A percentile compares a stretch with the other conserved stretches of the same genome.
Conservation (phyloP, 257 asterid genomes). For the Craterostigma plantagineum region DNA sequence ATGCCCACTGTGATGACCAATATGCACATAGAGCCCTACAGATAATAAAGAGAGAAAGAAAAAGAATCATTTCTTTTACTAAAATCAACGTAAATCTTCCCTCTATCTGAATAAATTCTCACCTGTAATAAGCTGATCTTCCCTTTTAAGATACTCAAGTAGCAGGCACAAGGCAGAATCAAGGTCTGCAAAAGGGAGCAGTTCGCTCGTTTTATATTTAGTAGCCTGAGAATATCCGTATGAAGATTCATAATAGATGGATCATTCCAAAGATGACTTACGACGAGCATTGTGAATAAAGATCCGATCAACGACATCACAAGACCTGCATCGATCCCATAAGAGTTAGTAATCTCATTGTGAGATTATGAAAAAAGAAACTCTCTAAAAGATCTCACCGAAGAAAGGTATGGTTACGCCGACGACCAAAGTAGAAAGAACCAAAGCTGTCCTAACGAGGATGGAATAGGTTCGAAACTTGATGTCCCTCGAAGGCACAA, state of each 20-base stretch:
- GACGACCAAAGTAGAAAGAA: conserved; percentile 57
- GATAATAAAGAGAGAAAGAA: conserved; percentile 11
- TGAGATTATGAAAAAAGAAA: no score
- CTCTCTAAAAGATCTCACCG: conserved; percentile 20
- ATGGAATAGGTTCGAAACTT: conserved; percentile 41
- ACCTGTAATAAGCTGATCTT: conserved; percentile 9
- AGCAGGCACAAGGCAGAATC: conserved; percentile 85
- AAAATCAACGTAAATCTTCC: no score
- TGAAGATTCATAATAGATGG: no score
- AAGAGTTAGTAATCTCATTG: no score
- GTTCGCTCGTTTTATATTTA: no score
- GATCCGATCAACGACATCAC: conserved; percentile 40
- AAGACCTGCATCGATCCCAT: conserved; percentile 30
- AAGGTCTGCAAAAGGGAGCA: conserved; percentile 21
- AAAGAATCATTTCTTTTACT: no score
- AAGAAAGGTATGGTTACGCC: conserved; percentile 72
- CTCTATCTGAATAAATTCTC: no score
- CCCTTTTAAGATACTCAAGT: conserved; percentile 60
- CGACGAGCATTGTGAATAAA: conserved; percentile 62
- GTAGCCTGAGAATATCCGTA: no score
- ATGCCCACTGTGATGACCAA: conserved; percentile 45
- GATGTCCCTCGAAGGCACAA: conserved; percentile 41
- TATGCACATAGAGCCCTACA: conserved; percentile 34
- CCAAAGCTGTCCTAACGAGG: conserved; percentile 62
- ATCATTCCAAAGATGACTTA: conserved; percentile 7